These are phyloP conservation scores for Sarocladium kiliense DNA, from an alignment of 2,329 filamentous ascomycete species.

Conservation along the genomic window DNA sequence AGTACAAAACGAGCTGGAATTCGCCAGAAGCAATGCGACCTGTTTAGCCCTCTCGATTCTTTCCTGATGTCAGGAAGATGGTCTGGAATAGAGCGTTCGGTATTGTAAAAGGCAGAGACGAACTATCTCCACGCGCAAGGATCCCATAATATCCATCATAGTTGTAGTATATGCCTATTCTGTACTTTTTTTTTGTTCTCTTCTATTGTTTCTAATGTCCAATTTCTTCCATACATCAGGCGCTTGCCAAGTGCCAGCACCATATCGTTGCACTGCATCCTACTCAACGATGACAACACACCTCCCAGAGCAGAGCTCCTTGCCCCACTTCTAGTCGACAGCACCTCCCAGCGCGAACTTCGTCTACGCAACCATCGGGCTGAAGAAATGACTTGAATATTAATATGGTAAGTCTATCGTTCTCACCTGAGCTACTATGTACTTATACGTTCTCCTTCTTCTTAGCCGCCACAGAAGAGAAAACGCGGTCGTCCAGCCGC, in stretches of 20 bases:
- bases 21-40: too few relatives aligned
- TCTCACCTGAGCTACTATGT: not conserved
- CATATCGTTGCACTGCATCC: not conserved
- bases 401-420: not conserved
- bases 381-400: not conserved
- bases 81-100: too few relatives aligned
- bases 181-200: too few relatives aligned
- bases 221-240: too few relatives aligned
- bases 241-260: too few relatives aligned
- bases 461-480: constrained; percentile 18
- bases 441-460: not conserved
- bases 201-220: too few relatives aligned
- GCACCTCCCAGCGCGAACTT: not conserved
- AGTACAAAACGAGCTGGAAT: too few relatives aligned
- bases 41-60: too few relatives aligned
- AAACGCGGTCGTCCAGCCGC: constrained; percentile 26
- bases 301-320: not conserved
- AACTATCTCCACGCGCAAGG: too few relatives aligned
- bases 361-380: not conserved
- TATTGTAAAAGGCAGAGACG: not conserved
- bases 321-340: constrained; percentile 3
- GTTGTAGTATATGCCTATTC: too few relatives aligned
- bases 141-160: too few relatives aligned
- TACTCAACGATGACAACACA: not conserved
- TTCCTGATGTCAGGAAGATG: too few relatives aligned